Base-by-base conservation (phyloP, 1,284 basidiomycete species). In the Lentinus polychrous region DNA sequence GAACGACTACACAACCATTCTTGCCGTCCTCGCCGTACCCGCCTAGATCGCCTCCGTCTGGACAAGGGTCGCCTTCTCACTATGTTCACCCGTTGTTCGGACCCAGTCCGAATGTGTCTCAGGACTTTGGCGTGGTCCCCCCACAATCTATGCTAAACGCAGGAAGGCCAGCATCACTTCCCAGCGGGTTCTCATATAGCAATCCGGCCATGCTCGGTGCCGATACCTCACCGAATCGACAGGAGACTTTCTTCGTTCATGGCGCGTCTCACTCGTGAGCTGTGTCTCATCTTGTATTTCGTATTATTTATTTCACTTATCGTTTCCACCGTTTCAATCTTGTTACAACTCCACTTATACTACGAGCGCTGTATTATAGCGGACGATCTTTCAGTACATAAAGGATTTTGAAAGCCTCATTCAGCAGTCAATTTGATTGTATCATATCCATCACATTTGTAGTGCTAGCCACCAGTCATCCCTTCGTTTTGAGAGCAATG, bases 1-100 rank as follows among this genome's bases (percentile, higher is more conserved):
- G 53, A 36, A 48, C 55, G 33, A 32, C 47, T 27, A 47, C 67
- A 52, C 53, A 56, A 50, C 57, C 31, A 12, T 22, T 15, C 17
- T 8, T 37, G 18, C 17, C 17, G 33, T 45, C 34, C 12, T 24
- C 44, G 34, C 44, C 15, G 24, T 24, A 8, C 23, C 10, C 42
- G 10, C 33, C 44, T 37, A 34, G 17, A 5, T 33, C 43, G n/a
- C 34, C 15, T 20, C 39, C 39, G 39, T 7, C 39, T 12, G 17
- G 20, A 5, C 17, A 12, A 20, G 20, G 39, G 12, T 17, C 39
- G 6, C 17, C 39, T 40, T 22, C 12, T 14, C 27, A 27, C 27
- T 27, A 27, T 27, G 27, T 27, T 4, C 27, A 27, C 27, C 27
- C 27, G 27, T 40, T 40, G 12, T 20, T 12, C 17, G 12, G 17